Percentiles rank a stretch among this genome's conserved stretches.
phyloP scores from a whole-genome alignment of 75 land plant species.

The Sequoia sempervirens region DNA sequence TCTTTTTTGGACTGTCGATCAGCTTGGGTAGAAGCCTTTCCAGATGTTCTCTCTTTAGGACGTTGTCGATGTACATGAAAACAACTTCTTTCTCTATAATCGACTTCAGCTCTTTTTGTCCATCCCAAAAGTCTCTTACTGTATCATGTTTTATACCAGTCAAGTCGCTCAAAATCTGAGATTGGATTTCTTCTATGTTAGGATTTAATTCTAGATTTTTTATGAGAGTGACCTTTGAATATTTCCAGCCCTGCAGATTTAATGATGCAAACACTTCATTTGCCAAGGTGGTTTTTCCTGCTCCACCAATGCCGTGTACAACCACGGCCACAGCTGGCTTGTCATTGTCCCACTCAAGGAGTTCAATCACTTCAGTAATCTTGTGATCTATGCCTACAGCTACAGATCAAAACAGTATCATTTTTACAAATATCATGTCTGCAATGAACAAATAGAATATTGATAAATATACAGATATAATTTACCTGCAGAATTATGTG shows the following conservation, averaged over 20 bases:
- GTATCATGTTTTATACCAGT: not conserved
- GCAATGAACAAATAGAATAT: not conserved
- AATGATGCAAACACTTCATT: not conserved
- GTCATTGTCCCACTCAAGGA: not conserved
- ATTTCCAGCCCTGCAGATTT: not conserved
- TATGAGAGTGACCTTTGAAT: not conserved
- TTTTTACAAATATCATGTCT: too few species aligned
- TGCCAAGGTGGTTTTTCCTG: slow-evolving; percentile 1
- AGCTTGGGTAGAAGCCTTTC: too few species aligned
- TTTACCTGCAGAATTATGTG: not conserved
- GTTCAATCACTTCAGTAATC: not conserved
- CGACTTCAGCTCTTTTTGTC: too few species aligned
- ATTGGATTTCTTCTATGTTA: not conserved
- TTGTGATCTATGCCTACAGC: not conserved
- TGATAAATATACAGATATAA: not conserved
- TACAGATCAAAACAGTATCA: not conserved
- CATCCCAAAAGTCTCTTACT: not conserved
- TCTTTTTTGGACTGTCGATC: too few species aligned
- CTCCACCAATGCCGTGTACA: not conserved
- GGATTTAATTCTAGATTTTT: not conserved
- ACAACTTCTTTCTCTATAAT: too few species aligned
- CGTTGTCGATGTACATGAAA: too few species aligned
- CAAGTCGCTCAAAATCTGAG: not conserved
- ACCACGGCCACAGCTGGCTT: not conserved
- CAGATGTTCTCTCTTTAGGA: too few species aligned